Evolutionary conservation across 352 stramenopile genomes (phyloP).

Genomic region (Phytophthora brassicae): DNA sequence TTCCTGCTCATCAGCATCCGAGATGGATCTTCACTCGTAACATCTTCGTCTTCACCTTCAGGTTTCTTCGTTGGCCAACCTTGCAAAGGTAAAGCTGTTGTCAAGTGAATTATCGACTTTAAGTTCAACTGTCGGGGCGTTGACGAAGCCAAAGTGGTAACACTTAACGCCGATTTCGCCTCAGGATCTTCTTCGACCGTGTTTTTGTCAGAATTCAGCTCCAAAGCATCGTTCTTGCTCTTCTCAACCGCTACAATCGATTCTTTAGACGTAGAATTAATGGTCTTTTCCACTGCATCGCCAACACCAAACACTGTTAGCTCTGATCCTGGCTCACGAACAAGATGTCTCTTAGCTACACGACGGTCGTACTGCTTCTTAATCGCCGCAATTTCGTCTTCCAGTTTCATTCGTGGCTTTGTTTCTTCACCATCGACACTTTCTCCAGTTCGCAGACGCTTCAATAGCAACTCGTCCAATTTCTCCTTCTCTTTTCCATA

Average conservation of each 20-base stretch:
- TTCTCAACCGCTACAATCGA: background rate
- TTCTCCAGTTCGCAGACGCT: conserved; percentile 42
- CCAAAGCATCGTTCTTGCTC: background rate
- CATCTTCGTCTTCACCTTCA: background rate
- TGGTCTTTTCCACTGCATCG: background rate
- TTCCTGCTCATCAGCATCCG: background rate
- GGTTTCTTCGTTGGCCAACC: conserved; percentile 35
- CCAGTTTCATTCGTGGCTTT: conserved; percentile 43
- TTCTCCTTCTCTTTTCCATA: conserved; percentile 18
- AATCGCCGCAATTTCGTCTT: conserved; percentile 76
- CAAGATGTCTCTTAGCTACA: conserved; percentile 56
- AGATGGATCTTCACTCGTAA: background rate
- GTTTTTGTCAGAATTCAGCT: background rate
- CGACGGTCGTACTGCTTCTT: conserved; percentile 77
- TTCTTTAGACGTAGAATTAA: background rate
- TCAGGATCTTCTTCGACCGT: background rate
- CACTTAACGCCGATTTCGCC: background rate
- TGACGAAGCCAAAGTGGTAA: background rate
- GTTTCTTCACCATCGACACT: conserved; percentile 19
- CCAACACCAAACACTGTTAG: conserved; percentile 28
- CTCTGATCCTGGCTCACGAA: conserved; percentile 36
- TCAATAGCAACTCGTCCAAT: conserved; percentile 45
- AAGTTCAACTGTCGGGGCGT: background rate
- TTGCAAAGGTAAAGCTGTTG: conserved; percentile 38
- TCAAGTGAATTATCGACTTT: conserved; percentile 30